phyloP scores from a whole-genome alignment of 108 stramenopile species.

The Pseudonitzschia multiseries region DNA sequence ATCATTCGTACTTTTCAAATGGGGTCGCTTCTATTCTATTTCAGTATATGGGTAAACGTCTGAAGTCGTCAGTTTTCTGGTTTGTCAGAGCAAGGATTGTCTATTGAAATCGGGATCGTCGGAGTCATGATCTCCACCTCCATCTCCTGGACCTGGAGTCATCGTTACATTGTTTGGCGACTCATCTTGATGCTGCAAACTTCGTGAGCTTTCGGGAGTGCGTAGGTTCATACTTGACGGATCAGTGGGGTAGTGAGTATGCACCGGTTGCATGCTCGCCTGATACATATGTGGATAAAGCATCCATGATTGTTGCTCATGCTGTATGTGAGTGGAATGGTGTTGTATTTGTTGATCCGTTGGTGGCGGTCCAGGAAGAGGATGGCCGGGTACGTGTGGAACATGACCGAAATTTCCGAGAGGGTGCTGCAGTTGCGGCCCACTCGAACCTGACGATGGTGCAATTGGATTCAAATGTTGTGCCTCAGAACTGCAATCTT shows the following conservation, averaged over 20 bases:
- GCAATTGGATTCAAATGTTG: slow-evolving; percentile 3
- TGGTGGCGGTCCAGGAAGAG: neutral
- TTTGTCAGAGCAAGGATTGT: neutral
- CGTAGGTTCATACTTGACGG: neutral
- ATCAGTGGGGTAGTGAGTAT: neutral
- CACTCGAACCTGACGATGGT: neutral
- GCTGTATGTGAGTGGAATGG: slow-evolving; percentile 11
- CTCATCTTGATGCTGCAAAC: slow-evolving; percentile 6
- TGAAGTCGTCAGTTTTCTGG: neutral
- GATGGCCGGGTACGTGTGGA: neutral
- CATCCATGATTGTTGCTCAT: slow-evolving; percentile 37
- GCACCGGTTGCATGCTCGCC: slow-evolving; percentile 18
- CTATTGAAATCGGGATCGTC: slow-evolving; percentile 5
- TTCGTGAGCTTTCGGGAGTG: slow-evolving; percentile 13
- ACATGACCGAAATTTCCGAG: neutral
- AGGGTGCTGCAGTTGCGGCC: slow-evolving; percentile 13
- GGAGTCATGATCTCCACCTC: slow-evolving; percentile 9
- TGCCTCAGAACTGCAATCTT: neutral
- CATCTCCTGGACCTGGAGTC: slow-evolving; percentile 14
- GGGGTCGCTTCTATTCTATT: neutral
- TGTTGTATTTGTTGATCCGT: slow-evolving; percentile 13
- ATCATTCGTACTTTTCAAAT: slow-evolving; percentile 1
- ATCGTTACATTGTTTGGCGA: slow-evolving; percentile 14
- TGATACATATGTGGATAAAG: slow-evolving; percentile 41
- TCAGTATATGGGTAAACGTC: neutral